Conservation (phyloP, 768 basidiomycete species). For the Punctularia strigosozonata region DNA sequence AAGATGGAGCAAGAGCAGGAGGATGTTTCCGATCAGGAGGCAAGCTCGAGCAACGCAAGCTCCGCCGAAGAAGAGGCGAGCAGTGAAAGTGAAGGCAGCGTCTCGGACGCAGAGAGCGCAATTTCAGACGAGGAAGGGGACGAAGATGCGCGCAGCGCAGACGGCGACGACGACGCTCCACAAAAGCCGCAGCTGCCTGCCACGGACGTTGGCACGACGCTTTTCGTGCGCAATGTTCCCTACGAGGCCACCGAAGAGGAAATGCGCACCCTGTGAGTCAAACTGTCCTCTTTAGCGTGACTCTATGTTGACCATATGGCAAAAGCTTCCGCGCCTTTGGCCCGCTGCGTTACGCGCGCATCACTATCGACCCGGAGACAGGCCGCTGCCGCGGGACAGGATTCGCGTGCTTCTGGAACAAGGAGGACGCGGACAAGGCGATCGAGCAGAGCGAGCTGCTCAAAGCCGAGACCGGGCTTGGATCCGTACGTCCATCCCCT, state of each 20-base stretch:
- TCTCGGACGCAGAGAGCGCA: slow-evolving; percentile 3
- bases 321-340: slow-evolving; percentile 85
- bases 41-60: slow-evolving; percentile 19
- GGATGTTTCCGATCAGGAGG: slow-evolving; percentile 20
- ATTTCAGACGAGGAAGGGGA: slow-evolving; percentile 13
- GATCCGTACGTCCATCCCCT: slow-evolving; percentile 12
- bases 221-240: slow-evolving; percentile 90
- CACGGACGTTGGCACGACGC: slow-evolving; percentile 79
- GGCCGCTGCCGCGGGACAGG: slow-evolving; percentile 90
- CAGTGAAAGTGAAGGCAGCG: slow-evolving; percentile 6
- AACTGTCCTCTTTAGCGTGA: neutral
- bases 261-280: slow-evolving; percentile 63
- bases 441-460: slow-evolving; percentile 71
- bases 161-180: slow-evolving; percentile 28
- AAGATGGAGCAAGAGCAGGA: slow-evolving; percentile 28
- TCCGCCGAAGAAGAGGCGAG: slow-evolving; percentile 9
- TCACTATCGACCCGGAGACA: slow-evolving; percentile 73
- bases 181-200: slow-evolving; percentile 63
- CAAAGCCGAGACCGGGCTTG: slow-evolving; percentile 45
- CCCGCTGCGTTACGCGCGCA: slow-evolving; percentile 83
- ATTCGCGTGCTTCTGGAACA: slow-evolving; percentile 96
- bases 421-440: slow-evolving; percentile 76
- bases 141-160: slow-evolving; percentile 16
- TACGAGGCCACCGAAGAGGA: slow-evolving; percentile 93
- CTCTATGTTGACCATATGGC: slow-evolving; percentile 1